Evolutionary conservation across 2,329 filamentous ascomycete species (phyloP), one percentile per base, ranked within the genome.

Genomic region (Aspergillus felis): DNA sequence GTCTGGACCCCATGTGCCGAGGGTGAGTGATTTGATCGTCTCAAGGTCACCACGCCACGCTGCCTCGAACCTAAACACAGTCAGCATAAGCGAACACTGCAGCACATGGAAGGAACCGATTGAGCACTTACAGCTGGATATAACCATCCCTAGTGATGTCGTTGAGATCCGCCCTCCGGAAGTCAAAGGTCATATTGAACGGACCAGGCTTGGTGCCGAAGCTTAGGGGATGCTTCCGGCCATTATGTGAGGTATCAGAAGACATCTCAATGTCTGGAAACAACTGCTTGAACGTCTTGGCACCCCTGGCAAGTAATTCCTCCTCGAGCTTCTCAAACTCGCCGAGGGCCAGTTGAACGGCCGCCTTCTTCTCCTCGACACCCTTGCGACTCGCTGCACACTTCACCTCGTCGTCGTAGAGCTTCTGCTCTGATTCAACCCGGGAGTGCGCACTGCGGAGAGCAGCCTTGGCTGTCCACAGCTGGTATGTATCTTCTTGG

Each of bases 41-140:
- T 84, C 78, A 1, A 88, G 62, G 63, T 94, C 84, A n/a, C 87
- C 88, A 4, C 66, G 65, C 89, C 89, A 94, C 4, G 85, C 85
- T 38, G 89, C 89, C 67, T 93, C 85, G 35, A 73, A 74, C 5
- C 74, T 76, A 57, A 81, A 75, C 12, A 86, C 17, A 4, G 10
- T 56, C 24, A 46, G 35, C 20, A 61, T 61, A 89, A 32, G 24
- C 7, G 27, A 72, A 25, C 24, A 74, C 74, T 3, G 81, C 78
- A 0, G 80, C 1, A 57, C 22, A 28, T 1, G 24, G 27, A 27
- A n/a, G 3, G 1, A 47, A 27, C 2, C 20, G 25, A 17, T 22
- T 12, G 44, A 14, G 44, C 2, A 78, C 83, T 79, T 74, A 87
- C 76, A 93, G 72, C 60, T 83, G 75, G 5, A 88, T 60, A 60